Percentiles rank a stretch among this genome's conserved stretches.
phyloP scores from a whole-genome alignment of 306 rosid genomes.

The Acacia melanoxylon region DNA sequence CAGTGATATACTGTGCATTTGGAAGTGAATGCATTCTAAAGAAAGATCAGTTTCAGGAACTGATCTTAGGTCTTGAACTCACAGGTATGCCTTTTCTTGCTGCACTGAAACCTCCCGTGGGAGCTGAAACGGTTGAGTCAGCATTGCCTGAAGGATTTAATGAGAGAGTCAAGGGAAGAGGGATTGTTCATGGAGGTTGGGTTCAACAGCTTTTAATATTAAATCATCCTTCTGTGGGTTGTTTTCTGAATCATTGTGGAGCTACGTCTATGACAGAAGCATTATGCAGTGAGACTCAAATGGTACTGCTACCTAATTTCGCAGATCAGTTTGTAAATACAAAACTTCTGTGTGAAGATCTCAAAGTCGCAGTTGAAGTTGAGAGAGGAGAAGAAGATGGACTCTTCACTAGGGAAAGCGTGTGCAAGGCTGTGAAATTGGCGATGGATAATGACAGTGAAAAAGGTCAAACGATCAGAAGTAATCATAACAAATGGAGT shows the following conservation, averaged over 20 bases:
- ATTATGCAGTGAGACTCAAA: neutral
- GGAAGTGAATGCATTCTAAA: constrained; percentile 58
- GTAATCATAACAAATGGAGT: constrained; percentile 43
- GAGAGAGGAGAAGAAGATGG: constrained; percentile 31
- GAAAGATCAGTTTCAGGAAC: constrained; percentile 50
- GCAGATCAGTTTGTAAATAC: neutral
- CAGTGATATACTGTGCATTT: constrained; percentile 61
- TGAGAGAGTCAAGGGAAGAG: constrained; percentile 53
- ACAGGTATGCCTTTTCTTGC: constrained; percentile 57
- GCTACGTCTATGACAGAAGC: neutral
- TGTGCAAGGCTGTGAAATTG: constrained; percentile 42
- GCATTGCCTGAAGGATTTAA: constrained; percentile 64
- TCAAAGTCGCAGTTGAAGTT: neutral
- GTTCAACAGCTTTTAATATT: constrained; percentile 61
- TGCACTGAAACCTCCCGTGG: constrained; percentile 56
- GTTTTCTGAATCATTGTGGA: neutral
- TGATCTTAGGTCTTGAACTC: constrained; percentile 70
- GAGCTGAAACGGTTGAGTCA: constrained; percentile 39
- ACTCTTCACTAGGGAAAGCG: constrained; percentile 47
- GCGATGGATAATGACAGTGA: constrained; percentile 50
- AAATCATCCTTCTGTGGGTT: constrained; percentile 50
- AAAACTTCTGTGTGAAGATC: neutral
- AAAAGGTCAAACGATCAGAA: constrained; percentile 40
- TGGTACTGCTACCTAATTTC: neutral
- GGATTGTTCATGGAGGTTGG: constrained; percentile 69